Percentiles rank a stretch among this genome's conserved stretches.
Conservation (phyloP, 352 stramenopile genomes). For the Phytophthora meadii region DNA sequence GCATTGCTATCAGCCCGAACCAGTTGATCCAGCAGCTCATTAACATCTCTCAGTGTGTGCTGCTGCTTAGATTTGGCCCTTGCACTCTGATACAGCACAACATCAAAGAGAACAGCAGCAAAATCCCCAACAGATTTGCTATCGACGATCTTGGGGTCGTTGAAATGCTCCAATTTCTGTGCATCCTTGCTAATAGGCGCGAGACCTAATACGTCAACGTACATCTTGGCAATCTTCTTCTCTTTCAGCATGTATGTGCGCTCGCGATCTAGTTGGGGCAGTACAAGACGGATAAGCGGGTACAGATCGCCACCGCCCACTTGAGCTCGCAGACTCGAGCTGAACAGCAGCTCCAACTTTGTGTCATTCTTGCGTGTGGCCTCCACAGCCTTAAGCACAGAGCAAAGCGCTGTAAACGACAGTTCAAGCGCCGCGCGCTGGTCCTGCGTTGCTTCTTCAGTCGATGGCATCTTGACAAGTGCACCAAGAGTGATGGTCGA, state of each 20-base stretch:
- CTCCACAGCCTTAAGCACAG: conserved; percentile 74
- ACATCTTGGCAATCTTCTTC: conserved; percentile 86
- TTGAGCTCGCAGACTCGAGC: conserved; percentile 58
- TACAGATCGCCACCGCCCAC: conserved; percentile 69
- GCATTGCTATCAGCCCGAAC: conserved; percentile 54
- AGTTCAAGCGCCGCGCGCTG: conserved; percentile 43
- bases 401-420: conserved; percentile 79
- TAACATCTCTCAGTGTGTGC: conserved; percentile 71
- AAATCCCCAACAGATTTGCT: conserved; percentile 87
- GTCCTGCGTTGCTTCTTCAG: background rate
- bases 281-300: conserved; percentile 73
- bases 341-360: conserved; percentile 85
- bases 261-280: conserved; percentile 85
- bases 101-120: conserved; percentile 74
- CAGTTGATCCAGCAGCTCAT: conserved; percentile 64
- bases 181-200: conserved; percentile 67
- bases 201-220: conserved; percentile 79
- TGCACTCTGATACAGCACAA: conserved; percentile 72
- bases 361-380: conserved; percentile 74
- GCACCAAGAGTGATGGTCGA: conserved; percentile 8
- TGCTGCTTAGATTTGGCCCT: conserved; percentile 43
- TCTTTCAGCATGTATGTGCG: conserved; percentile 90
- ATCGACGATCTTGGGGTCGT: conserved; percentile 82
- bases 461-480: conserved; percentile 6
- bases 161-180: conserved; percentile 83